Evolutionary conservation across 2,329 filamentous ascomycete species (phyloP).

Genomic region (Colletotrichum kahawae): DNA sequence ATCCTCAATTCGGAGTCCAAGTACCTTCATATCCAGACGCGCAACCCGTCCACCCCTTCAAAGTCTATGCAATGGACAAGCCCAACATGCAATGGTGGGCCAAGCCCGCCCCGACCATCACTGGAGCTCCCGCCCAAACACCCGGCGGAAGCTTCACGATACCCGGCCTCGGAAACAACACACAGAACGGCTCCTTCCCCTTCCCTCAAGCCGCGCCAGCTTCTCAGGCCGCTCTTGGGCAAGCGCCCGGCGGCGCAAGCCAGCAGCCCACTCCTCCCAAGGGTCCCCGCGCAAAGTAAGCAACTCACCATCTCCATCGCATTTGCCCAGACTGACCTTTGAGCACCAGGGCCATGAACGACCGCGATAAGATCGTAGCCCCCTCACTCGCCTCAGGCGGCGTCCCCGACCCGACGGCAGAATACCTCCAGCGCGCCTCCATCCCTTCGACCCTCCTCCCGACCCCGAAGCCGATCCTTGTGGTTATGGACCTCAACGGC

Average conservation of each 20-base stretch:
- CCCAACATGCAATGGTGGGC: slow-evolving; percentile 19
- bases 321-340: neutral
- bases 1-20: neutral
- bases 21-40: neutral
- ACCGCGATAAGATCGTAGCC: slow-evolving; percentile 21
- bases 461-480: slow-evolving; percentile 68
- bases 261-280: neutral
- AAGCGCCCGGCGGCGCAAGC: neutral
- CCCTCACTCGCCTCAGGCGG: slow-evolving; percentile 55
- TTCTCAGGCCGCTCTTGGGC: neutral
- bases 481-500: slow-evolving; percentile 93
- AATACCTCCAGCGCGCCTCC: slow-evolving; percentile 65
- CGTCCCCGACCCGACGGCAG: slow-evolving; percentile 62
- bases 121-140: neutral
- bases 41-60: neutral
- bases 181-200: neutral
- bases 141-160: slow-evolving; percentile 6
- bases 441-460: slow-evolving; percentile 44
- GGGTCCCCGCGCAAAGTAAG: neutral
- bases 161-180: slow-evolving; percentile 16
- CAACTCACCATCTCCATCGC: neutral
- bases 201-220: neutral
- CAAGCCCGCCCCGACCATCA: slow-evolving; percentile 1
- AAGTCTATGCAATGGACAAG: neutral
- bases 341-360: neutral